phyloP scores from a whole-genome alignment of 2,329 filamentous ascomycete genomes.

The Sporothrix mexicana region DNA sequence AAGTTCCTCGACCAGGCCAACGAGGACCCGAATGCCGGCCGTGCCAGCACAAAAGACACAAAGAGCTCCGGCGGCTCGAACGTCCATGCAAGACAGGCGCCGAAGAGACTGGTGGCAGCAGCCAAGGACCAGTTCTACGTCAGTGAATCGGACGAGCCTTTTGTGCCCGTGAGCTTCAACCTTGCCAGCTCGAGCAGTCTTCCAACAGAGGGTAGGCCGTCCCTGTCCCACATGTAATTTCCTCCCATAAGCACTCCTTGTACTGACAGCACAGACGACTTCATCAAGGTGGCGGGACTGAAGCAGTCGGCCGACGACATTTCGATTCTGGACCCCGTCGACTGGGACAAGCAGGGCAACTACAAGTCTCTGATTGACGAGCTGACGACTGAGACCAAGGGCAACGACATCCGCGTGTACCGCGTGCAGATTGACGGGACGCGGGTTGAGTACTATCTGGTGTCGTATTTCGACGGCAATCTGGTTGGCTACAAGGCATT shows the following conservation, averaged over 20 bases:
- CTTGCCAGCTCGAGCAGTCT: constrained; percentile 59
- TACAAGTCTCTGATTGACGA: constrained; percentile 74
- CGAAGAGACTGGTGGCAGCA: constrained; percentile 59
- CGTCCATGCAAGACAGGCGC: constrained; percentile 53
- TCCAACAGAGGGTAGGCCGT: constrained; percentile 64
- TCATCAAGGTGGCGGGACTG: constrained; percentile 70
- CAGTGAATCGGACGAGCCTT: constrained; percentile 86
- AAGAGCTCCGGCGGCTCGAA: constrained; percentile 31
- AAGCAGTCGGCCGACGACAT: constrained; percentile 61
- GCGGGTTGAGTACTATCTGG: constrained; percentile 79
- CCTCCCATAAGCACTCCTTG: too few species aligned
- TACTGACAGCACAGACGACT: constrained; percentile 60
- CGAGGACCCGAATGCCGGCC: constrained; percentile 71
- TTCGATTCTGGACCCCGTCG: constrained; percentile 67
- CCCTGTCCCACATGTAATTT: neutral
- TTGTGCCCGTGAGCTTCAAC: constrained; percentile 74
- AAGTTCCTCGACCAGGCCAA: constrained; percentile 89
- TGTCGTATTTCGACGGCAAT: constrained; percentile 56
- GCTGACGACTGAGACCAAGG: constrained; percentile 66
- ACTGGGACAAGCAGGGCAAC: constrained; percentile 75
- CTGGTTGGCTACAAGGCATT: constrained; percentile 80
- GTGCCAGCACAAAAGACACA: constrained; percentile 42
- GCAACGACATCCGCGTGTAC: constrained; percentile 77
- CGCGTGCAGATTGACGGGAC: constrained; percentile 66
- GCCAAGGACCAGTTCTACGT: constrained; percentile 68